A percentile compares a stretch with the other conserved stretches of the same genome.
Conservation (phyloP, 2,329 filamentous ascomycete species). For the Claviceps sp. region DNA sequence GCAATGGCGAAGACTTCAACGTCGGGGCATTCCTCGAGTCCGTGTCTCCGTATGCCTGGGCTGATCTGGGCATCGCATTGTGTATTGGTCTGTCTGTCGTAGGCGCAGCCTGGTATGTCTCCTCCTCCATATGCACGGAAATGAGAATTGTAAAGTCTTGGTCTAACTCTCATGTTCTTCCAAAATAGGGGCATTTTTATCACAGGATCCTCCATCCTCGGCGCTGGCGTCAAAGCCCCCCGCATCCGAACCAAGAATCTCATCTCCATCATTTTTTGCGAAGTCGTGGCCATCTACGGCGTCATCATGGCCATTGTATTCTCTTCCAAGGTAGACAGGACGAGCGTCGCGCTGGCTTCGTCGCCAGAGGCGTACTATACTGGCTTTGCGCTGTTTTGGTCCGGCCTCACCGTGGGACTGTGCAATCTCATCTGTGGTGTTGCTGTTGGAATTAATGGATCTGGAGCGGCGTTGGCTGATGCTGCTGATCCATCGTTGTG, state of each 20-base stretch:
- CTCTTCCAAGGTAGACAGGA: conserved; percentile 66
- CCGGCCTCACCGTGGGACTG: conserved; percentile 81
- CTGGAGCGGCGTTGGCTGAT: conserved; percentile 89
- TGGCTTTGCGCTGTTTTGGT: conserved; percentile 92
- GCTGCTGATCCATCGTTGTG: conserved; percentile 84
- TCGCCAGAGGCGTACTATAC: conserved; percentile 80
- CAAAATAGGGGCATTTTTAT: conserved; percentile 86
- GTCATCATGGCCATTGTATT: conserved; percentile 99
- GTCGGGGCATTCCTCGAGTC: conserved; percentile 91
- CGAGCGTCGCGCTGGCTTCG: conserved; percentile 52
- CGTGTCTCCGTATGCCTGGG: conserved; percentile 90
- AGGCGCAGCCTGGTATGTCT: conserved; percentile 82
- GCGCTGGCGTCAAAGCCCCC: conserved; percentile 89
- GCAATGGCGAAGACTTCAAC: conserved; percentile 91
- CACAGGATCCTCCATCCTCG: conserved; percentile 92
- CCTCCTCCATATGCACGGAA: background rate
- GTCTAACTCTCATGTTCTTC: background rate
- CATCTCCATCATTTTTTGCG: conserved; percentile 99
- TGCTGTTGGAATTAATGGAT: conserved; percentile 95
- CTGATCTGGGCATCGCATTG: conserved; percentile 74
- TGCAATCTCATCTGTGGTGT: conserved; percentile 96
- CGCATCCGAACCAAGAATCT: conserved; percentile 98
- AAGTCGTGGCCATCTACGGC: conserved; percentile 98
- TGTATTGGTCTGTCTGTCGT: conserved; percentile 96
- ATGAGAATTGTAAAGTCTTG: background rate